Conservation (phyloP, 2,329 filamentous ascomycete genomes). For the Neofusicoccum sp. region DNA sequence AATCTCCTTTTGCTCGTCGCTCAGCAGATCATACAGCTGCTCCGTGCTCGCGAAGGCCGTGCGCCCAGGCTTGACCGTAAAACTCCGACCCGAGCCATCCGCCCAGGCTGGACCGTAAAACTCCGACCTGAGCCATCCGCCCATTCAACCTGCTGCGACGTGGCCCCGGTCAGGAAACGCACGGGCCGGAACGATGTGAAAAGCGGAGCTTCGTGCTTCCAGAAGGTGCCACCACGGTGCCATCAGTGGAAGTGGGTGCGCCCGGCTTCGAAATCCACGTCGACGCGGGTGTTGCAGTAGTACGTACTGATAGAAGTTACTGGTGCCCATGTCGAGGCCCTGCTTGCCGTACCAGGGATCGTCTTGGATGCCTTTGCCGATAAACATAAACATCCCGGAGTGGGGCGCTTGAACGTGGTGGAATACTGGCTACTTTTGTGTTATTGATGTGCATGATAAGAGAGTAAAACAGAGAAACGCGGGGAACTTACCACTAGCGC, state of each 20-base stretch:
- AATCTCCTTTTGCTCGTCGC: constrained; percentile 40
- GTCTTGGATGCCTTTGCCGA: constrained; percentile 11
- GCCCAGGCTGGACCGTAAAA: background rate
- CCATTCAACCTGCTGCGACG: background rate
- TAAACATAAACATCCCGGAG: background rate
- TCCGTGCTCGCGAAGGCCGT: background rate
- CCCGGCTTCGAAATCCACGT: constrained; percentile 23
- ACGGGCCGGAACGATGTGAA: background rate
- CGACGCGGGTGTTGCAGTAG: constrained; percentile 14
- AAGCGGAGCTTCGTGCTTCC: constrained; percentile 19
- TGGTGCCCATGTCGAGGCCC: background rate
- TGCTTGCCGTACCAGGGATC: constrained; percentile 3
- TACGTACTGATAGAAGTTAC: background rate
- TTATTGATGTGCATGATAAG: constrained; percentile 30
- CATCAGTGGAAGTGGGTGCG: constrained; percentile 23
- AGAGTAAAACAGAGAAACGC: too few species aligned
- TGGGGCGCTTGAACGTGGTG: background rate
- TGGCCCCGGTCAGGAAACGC: background rate
- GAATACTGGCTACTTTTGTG: background rate
- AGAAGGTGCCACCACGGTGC: constrained; percentile 23
- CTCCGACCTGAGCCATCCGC: background rate
- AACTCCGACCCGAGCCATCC: background rate
- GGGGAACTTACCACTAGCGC: too few species aligned
- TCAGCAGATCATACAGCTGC: constrained; percentile 45
- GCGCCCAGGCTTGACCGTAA: background rate